Percentiles rank a stretch among this genome's conserved stretches.
phyloP scores from a whole-genome alignment of 2,329 filamentous ascomycete species.

The Cladosporium sp. region DNA sequence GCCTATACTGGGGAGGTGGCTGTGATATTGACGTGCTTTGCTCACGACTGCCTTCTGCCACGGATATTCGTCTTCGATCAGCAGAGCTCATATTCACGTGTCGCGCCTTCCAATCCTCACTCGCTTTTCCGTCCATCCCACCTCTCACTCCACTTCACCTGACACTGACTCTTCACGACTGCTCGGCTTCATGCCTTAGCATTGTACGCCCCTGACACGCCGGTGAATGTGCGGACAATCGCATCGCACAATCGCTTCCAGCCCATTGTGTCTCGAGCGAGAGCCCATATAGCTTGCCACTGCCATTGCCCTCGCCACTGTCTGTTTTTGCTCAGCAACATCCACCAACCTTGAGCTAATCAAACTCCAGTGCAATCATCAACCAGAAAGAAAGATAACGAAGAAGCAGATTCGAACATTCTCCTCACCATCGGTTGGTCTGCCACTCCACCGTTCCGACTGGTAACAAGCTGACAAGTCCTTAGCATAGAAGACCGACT shows the following conservation, averaged over 20 bases:
- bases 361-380: not conserved
- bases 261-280: conserved; percentile 14
- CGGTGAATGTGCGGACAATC: conserved; percentile 6
- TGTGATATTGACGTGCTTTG: not conserved
- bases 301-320: not conserved
- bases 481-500: not conserved
- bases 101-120: conserved; percentile 3
- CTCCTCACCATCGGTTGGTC: not conserved
- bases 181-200: not conserved
- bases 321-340: not conserved
- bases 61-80: not conserved
- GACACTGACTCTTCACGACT: not conserved
- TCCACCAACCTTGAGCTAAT: not conserved
- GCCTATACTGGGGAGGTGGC: not conserved
- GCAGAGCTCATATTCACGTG: not conserved
- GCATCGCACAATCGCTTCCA: conserved; percentile 14
- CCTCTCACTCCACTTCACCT: not conserved
- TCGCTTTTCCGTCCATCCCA: not conserved
- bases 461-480: not conserved
- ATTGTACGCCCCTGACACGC: conserved; percentile 2
- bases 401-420: not conserved
- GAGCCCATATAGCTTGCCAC: not conserved
- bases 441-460: not conserved
- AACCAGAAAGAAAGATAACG: not conserved
- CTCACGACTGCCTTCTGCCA: not conserved